Percentiles rank a stretch among this genome's conserved stretches.
These are phyloP conservation scores for Teunomyces barrocoloradensis DNA, from an alignment of 805 yeast genomes.

Conservation along the genomic window DNA sequence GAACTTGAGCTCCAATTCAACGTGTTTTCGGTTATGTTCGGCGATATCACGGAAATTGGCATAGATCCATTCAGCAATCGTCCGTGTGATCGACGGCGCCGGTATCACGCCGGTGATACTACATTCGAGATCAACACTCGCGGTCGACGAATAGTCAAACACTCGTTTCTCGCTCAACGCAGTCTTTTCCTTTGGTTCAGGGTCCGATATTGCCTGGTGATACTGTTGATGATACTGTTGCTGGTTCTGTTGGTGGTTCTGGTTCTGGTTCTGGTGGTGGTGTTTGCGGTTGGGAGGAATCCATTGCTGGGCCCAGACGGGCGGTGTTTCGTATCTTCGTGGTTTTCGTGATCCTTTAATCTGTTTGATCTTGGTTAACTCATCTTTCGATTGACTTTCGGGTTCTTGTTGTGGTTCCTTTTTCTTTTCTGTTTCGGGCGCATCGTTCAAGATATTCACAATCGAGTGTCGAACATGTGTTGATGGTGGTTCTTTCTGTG, in stretches of 20 bases:
- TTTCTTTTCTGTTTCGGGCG: conserved; percentile 16
- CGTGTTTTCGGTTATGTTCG: conserved; percentile 47
- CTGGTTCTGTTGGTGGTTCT: not conserved
- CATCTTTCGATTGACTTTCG: conserved; percentile 15
- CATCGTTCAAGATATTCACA: conserved; percentile 27
- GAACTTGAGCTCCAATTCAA: conserved; percentile 74
- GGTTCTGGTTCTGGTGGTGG: not conserved
- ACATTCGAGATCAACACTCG: conserved; percentile 40
- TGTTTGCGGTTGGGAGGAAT: conserved; percentile 10
- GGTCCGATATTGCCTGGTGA: not conserved
- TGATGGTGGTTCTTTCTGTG: conserved; percentile 10
- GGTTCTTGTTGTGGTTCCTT: conserved; percentile 23
- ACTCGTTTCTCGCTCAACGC: conserved; percentile 16
- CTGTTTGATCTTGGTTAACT: conserved; percentile 24
- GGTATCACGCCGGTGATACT: conserved; percentile 76
- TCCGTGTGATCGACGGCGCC: conserved; percentile 74
- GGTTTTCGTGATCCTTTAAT: conserved; percentile 46
- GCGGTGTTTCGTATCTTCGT: conserved; percentile 59
- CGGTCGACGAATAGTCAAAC: conserved; percentile 29
- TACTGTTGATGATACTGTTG: not conserved
- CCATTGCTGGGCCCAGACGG: conserved; percentile 84
- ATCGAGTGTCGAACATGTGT: conserved; percentile 27
- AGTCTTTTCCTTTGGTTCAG: not conserved
- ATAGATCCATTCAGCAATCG: conserved; percentile 86
- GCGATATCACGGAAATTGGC: conserved; percentile 71